Percentiles rank a stretch among this genome's conserved stretches.
These are phyloP conservation scores for Ogataea degrootiae DNA, from an alignment of 805 yeast genomes.

Conservation along the genomic window DNA sequence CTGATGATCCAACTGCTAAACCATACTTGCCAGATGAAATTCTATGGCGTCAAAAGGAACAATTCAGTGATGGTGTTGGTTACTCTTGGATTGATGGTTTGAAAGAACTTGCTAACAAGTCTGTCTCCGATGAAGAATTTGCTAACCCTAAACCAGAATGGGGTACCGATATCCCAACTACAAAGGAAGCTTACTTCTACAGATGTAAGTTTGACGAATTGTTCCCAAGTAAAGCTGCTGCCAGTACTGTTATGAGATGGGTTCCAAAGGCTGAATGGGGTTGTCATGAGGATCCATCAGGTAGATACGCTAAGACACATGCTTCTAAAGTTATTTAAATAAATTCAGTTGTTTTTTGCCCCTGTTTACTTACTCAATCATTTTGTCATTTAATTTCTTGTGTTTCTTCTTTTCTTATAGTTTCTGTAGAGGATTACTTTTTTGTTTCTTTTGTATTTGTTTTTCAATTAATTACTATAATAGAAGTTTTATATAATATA, in stretches of 20 bases:
- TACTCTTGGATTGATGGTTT: slow-evolving; percentile 98
- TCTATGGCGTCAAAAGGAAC: slow-evolving; percentile 99
- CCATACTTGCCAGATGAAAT: slow-evolving; percentile 96
- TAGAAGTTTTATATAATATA: background rate
- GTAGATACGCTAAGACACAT: slow-evolving; percentile 92
- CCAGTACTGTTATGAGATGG: slow-evolving; percentile 98
- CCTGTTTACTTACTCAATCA: background rate
- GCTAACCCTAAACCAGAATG: slow-evolving; percentile 90
- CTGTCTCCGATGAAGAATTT: slow-evolving; percentile 84
- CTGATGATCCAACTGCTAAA: slow-evolving; percentile 67
- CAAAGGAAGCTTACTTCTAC: slow-evolving; percentile 99
- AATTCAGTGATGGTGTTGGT: slow-evolving; percentile 99
- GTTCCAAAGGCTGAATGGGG: slow-evolving; percentile 99
- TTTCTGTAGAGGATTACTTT: background rate
- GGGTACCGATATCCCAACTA: slow-evolving; percentile 93
- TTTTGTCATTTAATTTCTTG: no score
- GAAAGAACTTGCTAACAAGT: slow-evolving; percentile 89
- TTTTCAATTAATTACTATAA: background rate
- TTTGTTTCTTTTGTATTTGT: background rate
- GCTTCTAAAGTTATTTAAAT: slow-evolving; percentile 49
- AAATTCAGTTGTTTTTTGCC: background rate
- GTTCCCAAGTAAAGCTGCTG: slow-evolving; percentile 90
- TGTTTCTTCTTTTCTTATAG: no score
- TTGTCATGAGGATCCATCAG: slow-evolving; percentile 97
- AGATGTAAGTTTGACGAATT: slow-evolving; percentile 92